These are phyloP conservation scores for Sinapis alba DNA, from an alignment of 441 rosid genomes.

Conservation along the genomic window DNA sequence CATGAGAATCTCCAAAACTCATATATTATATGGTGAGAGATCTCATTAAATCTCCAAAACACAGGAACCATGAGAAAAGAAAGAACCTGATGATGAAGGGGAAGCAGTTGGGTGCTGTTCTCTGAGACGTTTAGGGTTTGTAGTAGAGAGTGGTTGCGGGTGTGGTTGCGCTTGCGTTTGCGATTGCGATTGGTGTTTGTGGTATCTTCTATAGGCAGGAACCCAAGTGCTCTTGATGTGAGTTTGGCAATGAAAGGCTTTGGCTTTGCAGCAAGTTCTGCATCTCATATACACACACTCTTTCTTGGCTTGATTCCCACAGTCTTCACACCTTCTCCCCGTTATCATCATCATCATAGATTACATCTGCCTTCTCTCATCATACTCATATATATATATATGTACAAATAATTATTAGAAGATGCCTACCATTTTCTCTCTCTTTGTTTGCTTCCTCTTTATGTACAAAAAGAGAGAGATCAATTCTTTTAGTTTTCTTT, in stretches of 20 bases:
- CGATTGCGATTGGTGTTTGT: constrained; percentile 15
- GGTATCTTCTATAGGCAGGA: constrained; percentile 53
- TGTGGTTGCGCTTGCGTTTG: constrained; percentile 6
- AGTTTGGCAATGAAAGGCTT: constrained; percentile 58
- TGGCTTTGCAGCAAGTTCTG: constrained; percentile 63
- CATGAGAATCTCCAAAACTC: neutral
- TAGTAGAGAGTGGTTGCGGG: constrained; percentile 15
- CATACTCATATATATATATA: neutral
- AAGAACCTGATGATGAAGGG: constrained; percentile 38
- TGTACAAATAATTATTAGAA: neutral
- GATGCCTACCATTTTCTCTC: constrained; percentile 1
- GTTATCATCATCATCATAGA: constrained; percentile 21
- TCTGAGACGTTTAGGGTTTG: constrained; percentile 22
- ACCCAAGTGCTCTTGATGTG: constrained; percentile 74
- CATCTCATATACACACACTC: constrained; percentile 55
- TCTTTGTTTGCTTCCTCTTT: constrained; percentile 28
- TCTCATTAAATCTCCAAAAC: constrained; percentile 2
- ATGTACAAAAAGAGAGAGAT: constrained; percentile 19
- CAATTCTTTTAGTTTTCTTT: neutral
- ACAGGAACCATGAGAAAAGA: neutral
- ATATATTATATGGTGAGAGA: neutral
- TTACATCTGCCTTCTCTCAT: neutral
- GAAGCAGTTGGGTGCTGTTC: constrained; percentile 27
- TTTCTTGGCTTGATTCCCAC: constrained; percentile 72
- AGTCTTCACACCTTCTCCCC: constrained; percentile 58